Conservation (phyloP, 176 grass and related monocot species). For the Otatea glauca region DNA sequence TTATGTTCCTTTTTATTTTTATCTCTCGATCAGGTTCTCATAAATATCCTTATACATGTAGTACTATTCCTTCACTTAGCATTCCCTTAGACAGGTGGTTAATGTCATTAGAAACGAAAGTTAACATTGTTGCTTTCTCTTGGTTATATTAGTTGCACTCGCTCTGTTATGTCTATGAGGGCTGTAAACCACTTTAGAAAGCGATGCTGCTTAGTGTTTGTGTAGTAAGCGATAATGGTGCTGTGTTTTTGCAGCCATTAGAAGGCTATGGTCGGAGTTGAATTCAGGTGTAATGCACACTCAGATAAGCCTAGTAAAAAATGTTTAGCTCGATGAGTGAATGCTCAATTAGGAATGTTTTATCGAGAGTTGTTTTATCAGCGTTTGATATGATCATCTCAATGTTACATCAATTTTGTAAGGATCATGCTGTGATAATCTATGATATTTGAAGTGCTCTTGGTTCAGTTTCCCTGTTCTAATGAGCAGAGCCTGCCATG, state of each 20-base stretch:
- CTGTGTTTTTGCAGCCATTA: background rate
- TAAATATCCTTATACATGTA: no score
- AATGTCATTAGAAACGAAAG: no score
- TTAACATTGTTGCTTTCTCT: constrained; percentile 3
- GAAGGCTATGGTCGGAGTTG: background rate
- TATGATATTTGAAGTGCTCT: background rate
- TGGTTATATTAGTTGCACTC: background rate
- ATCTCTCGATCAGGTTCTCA: background rate
- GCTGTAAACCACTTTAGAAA: background rate
- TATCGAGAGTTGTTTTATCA: background rate
- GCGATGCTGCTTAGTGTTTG: background rate
- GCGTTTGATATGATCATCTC: background rate
- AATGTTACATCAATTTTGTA: background rate
- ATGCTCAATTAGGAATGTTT: background rate
- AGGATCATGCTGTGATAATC: background rate
- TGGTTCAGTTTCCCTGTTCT: background rate
- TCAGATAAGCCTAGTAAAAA: background rate
- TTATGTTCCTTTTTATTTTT: background rate
- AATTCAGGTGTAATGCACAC: background rate
- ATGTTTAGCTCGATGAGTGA: background rate
- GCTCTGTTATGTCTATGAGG: background rate
- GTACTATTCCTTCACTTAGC: no score
- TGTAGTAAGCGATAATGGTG: background rate
- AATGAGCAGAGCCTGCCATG: background rate
- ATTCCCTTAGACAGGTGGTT: no score